phyloP scores from a whole-genome alignment of 345 rosid species.

The Aquilaria yunnanensis region DNA sequence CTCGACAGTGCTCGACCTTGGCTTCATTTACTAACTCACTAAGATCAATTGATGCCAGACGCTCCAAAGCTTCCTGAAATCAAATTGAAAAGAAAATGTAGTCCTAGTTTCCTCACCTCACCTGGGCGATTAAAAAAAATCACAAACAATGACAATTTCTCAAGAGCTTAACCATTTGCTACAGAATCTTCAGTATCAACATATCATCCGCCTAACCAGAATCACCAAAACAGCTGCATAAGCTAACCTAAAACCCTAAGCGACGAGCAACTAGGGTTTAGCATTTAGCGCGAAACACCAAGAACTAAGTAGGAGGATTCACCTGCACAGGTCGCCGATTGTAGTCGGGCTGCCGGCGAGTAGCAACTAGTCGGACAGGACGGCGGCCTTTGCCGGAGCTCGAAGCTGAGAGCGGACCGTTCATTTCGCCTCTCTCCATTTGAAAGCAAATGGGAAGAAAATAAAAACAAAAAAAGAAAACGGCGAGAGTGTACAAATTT shows the following conservation, averaged over 20 bases:
- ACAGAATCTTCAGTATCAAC: neutral
- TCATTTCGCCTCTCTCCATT: constrained; percentile 29
- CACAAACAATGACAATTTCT: constrained; percentile 6
- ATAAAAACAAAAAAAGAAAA: neutral
- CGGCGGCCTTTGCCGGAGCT: constrained; percentile 15
- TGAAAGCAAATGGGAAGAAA: neutral
- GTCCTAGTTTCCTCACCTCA: too few relatives aligned
- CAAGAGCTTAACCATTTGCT: neutral
- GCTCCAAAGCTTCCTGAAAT: constrained; percentile 83
- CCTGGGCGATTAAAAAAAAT: neutral
- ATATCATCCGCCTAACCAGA: neutral
- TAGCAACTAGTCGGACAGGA: constrained; percentile 14
- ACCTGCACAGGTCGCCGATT: constrained; percentile 45
- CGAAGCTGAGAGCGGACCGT: constrained; percentile 20
- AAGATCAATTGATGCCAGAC: constrained; percentile 69
- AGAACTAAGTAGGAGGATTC: neutral
- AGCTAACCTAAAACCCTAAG: constrained; percentile 15
- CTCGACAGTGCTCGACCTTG: constrained; percentile 80
- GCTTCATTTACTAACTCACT: constrained; percentile 78
- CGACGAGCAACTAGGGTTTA: constrained; percentile 8
- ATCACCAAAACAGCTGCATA: neutral
- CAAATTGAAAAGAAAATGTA: neutral
- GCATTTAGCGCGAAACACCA: neutral
- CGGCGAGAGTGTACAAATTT: neutral
- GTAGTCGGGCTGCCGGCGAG: constrained; percentile 30